Evolutionary conservation across 2,329 filamentous ascomycete species (phyloP), one percentile per base, ranked within the genome.

Genomic region (Macrophomina phaseolina): DNA sequence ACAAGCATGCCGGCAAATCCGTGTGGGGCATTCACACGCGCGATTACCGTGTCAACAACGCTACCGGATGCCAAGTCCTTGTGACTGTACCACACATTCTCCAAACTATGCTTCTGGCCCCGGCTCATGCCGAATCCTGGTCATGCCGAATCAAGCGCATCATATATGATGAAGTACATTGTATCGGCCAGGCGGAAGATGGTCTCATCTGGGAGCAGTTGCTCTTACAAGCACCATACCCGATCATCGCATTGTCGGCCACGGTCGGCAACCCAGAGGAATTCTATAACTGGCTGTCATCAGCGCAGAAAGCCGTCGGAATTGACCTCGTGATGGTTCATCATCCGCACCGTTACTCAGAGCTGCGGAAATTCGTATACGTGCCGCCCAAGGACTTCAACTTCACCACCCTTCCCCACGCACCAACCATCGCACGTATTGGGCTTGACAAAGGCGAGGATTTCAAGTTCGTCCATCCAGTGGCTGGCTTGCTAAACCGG

Each of bases 141-240:
- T 85, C 90, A 0, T 82, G 83, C 3, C 81, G 89, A 63, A 84
- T 94, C 14, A 91, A 87, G 71, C 85, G 90, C 58, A 93, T 94
- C 73, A 92, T 94, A 61, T 94, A 94, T 67, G 91, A 94, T 72
- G 91, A 94, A 78, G 88, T 94, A 1, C 91, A 94, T 74, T 92
- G 87, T 40, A 94, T 94, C 67, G 90, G 91, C 0, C 88, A 93
- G 74, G 85, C 88, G 0, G 89, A 93, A 7, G 91, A 94, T 70
- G 91, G 91, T 63, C 80, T 93, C 1, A 82, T 93, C 2, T 94
- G 90, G 91, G 91, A 94, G 72, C 91, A 94, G 73, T 81, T 94
- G 3, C 80, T 94, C 1, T 83, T 94, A 1, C 83, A 92, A 68
- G 86, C 90, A 0, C 90, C 90, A 1, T 94, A 90, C 70, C 91